Percentiles rank a stretch among this genome's conserved stretches.
Evolutionary conservation across 345 rosid genomes (phyloP).

Genomic region (Fremontodendron californicum): DNA sequence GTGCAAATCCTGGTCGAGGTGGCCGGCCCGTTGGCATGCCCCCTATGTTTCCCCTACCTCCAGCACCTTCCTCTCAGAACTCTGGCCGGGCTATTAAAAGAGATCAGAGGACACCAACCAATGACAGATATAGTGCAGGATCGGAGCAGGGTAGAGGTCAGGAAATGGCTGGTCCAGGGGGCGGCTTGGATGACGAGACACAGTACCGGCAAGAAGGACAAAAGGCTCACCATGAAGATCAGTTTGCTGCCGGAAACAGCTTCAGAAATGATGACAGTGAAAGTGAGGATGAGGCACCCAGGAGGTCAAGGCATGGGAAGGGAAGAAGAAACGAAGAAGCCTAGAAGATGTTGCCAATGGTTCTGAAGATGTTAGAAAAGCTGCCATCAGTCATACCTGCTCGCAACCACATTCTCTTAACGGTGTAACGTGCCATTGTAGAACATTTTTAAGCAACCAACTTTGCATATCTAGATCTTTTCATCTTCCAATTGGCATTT

Average conservation of each 20-base stretch:
- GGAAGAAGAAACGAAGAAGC: constrained; percentile 60
- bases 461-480: not conserved
- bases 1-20: constrained; percentile 46
- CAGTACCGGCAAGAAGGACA: constrained; percentile 40
- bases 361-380: not conserved
- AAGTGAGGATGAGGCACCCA: constrained; percentile 93
- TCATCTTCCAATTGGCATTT: not conserved
- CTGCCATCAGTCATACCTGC: not conserved
- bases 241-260: constrained; percentile 45
- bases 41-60: constrained; percentile 40
- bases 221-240: constrained; percentile 44
- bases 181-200: constrained; percentile 39
- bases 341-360: constrained; percentile 21
- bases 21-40: constrained; percentile 54
- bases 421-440: not conserved
- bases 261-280: constrained; percentile 71
- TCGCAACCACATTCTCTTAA: not conserved
- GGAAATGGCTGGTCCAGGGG: constrained; percentile 34
- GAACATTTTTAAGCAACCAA: not conserved
- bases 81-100: constrained; percentile 39
- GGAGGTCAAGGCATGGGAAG: constrained; percentile 96
- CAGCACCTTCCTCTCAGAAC: constrained; percentile 43
- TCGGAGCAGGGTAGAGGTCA: constrained; percentile 52
- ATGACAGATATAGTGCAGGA: constrained; percentile 39
- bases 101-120: constrained; percentile 46